These are phyloP conservation scores for Isatis lusitanica DNA, from an alignment of 441 rosid genomes.

Conservation along the genomic window DNA sequence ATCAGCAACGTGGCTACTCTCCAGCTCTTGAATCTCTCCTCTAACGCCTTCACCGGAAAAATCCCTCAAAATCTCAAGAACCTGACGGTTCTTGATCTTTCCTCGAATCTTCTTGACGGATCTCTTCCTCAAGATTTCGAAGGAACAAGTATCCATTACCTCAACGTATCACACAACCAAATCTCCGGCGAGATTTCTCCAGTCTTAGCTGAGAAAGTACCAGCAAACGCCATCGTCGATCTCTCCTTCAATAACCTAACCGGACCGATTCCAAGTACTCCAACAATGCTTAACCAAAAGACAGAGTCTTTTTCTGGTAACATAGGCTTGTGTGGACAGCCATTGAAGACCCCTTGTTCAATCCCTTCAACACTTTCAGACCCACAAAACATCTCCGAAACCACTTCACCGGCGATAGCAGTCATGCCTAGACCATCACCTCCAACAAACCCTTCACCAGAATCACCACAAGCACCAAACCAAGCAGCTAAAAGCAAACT, in stretches of 20 bases:
- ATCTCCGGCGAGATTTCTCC: slow-evolving; percentile 61
- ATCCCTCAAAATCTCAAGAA: slow-evolving; percentile 58
- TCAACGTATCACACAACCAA: slow-evolving; percentile 73
- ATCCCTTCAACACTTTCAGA: slow-evolving; percentile 70
- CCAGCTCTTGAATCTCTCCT: slow-evolving; percentile 69
- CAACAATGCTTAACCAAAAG: slow-evolving; percentile 57
- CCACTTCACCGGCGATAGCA: slow-evolving; percentile 77
- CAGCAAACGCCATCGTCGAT: slow-evolving; percentile 56
- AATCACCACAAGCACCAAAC: slow-evolving; percentile 31
- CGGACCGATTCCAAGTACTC: slow-evolving; percentile 65
- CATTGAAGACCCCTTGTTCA: slow-evolving; percentile 60
- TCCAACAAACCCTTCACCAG: slow-evolving; percentile 35
- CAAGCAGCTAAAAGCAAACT: slow-evolving; percentile 48
- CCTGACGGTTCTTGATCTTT: slow-evolving; percentile 66
- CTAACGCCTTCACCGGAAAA: slow-evolving; percentile 68
- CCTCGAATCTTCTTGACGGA: slow-evolving; percentile 71
- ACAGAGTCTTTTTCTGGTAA: slow-evolving; percentile 59
- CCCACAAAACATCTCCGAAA: slow-evolving; percentile 53
- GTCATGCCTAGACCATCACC: slow-evolving; percentile 60
- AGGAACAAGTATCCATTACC: slow-evolving; percentile 52
- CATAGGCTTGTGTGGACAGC: slow-evolving; percentile 71
- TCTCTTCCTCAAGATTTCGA: slow-evolving; percentile 59
- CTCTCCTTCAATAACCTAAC: slow-evolving; percentile 83
- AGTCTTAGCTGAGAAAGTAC: slow-evolving; percentile 46
- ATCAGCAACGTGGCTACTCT: slow-evolving; percentile 46